Evolutionary conservation across 225 moss, liverwort and hornwort genomes (phyloP), one percentile per base, ranked within the genome.

Genomic region (Marchantia polymorpha): DNA sequence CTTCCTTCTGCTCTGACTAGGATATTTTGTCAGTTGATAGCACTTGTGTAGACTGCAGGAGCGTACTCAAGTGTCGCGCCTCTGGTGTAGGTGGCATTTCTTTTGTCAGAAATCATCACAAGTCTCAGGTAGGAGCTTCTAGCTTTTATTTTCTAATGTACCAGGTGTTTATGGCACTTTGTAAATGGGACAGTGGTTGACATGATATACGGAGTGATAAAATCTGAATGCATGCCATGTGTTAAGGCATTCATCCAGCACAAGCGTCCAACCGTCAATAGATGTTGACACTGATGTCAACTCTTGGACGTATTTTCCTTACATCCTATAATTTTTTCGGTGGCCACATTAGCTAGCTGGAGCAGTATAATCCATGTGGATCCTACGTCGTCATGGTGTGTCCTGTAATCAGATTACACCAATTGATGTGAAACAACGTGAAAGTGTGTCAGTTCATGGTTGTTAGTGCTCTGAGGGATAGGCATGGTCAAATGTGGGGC

Each of bases 11-110:
- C 65, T 78, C 12, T 76, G 69, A 71, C 52, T 13, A 65, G 64
- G 15, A 76, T 73, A 76, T 55, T 76, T 70, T 64, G 63, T 83
- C 76, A 76, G 80, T 80, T 83, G 80, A 81, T 84, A 84, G 84
- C 65, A 81, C 56, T 81, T 72, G 77, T 84, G 84, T 78, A 84
- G 84, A 78, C 81, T 81, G 84, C 84, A 81, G 84, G 84, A 84
- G 80, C 72, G 69, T 81, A 74, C 60, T 78, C 84, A 74, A 81
- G 74, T 84, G 29, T 78, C 78, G 84, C 84, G 81, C 78, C 52
- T 78, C 81, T 81, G 81, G 78, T 84, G 81, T 84, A 84, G 84
- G 58, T 67, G 81, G 74, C 19, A 74, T 78, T 78, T 72, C 66
- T 84, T 81, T 81, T 77, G 78, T 81, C 80, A 80, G 65, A 81